Evolutionary conservation across 352 stramenopile species (phyloP), one percentile per base, ranked within the genome.

Genomic region (Aphanomyces astaci): DNA sequence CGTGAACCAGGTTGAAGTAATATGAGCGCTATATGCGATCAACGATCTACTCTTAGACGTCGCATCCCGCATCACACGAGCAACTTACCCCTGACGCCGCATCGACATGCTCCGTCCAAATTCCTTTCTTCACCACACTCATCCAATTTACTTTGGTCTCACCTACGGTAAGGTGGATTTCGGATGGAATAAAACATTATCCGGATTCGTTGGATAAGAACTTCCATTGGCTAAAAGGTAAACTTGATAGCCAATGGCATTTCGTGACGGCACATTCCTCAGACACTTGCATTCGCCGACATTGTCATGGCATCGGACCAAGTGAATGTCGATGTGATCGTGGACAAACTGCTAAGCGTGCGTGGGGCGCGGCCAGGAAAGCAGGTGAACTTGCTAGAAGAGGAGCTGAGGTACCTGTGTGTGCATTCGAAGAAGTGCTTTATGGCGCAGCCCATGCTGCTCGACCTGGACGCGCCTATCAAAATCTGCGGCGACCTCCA

Each of bases 401-500:
- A 83, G 40, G 95, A 99, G 77, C 98, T 99, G 64, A 96, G 95
- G 49, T 96, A 94, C 65, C 87, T 99, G n/a, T 99, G 97, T 71
- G 80, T 98, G 27, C 92, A 97, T 52, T 88, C 92, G 57, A 86
- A 95, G 64, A 96, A 99, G 75, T 88, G 99, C 53, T 92, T 98
- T 54, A 78, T 98, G 11, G 80, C 93, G 53, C 93, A 99, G 71
- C 90, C 94, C 7, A 96, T 97, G 76, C 76, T 99, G 31, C 78
- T 98, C 27, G 95, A 98, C 75, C 76, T 98, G 24, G 87, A 89
- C 40, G 92, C 94, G 11, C 96, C 96, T 24, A 96, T 98, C 66
- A 98, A 98, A 74, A 98, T 99, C 74, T 90, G 81, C 39, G 97
- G 96, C 30, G 97, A 99, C 76, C 94, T 98, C 71, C 96, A 99